These are phyloP conservation scores for Arachnomyces sp. DNA, from an alignment of 2,329 filamentous ascomycete genomes.

Conservation along the genomic window DNA sequence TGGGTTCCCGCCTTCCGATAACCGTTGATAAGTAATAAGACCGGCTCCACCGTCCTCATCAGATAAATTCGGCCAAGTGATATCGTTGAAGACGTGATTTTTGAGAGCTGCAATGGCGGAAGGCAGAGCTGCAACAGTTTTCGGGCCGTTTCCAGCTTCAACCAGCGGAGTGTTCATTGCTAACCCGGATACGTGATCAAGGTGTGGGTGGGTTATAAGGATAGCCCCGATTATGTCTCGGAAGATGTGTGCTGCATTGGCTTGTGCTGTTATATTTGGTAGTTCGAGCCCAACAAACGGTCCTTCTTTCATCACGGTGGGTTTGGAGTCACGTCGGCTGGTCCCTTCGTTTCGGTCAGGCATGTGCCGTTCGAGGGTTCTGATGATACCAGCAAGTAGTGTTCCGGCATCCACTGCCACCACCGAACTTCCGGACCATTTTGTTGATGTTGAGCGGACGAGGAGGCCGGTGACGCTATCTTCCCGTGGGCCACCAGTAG, in stretches of 20 bases:
- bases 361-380: slow-evolving; percentile 53
- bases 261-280: slow-evolving; percentile 55
- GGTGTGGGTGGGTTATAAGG: slow-evolving; percentile 91
- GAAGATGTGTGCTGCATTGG: slow-evolving; percentile 75
- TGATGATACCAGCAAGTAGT: slow-evolving; percentile 75
- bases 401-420: slow-evolving; percentile 92
- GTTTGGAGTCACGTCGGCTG: slow-evolving; percentile 12
- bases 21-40: slow-evolving; percentile 77
- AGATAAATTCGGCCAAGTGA: slow-evolving; percentile 95
- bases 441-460: slow-evolving; percentile 67
- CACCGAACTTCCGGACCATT: slow-evolving; percentile 74
- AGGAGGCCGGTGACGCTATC: slow-evolving; percentile 84
- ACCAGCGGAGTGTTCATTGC: slow-evolving; percentile 88
- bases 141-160: slow-evolving; percentile 66
- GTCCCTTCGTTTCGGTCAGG: slow-evolving; percentile 10
- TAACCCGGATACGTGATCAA: slow-evolving; percentile 87
- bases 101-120: slow-evolving; percentile 90
- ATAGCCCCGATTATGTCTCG: slow-evolving; percentile 75
- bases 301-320: slow-evolving; percentile 41
- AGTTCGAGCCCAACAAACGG: slow-evolving; percentile 75
- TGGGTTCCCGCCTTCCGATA: slow-evolving; percentile 81
- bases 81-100: slow-evolving; percentile 90
- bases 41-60: slow-evolving; percentile 94
- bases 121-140: slow-evolving; percentile 76
- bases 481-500: slow-evolving; percentile 82